Percentiles rank a stretch among this genome's conserved stretches.
These are phyloP conservation scores for Xylaria telfairii DNA, from an alignment of 495 filamentous ascomycete genomes.

Conservation along the genomic window DNA sequence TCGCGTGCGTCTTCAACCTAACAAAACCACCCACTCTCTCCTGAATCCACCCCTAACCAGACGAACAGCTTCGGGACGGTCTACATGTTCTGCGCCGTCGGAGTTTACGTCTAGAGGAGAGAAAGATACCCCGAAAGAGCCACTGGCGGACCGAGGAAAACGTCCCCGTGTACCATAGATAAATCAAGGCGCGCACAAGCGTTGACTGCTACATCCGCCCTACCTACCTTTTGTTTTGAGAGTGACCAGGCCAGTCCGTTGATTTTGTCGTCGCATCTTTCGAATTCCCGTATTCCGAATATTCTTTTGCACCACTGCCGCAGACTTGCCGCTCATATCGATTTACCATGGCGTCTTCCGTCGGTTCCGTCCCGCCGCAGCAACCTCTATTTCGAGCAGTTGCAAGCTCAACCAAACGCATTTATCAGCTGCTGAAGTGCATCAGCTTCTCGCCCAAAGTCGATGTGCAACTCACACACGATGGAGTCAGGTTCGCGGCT, in stretches of 20 bases:
- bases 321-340: background rate
- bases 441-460: conserved; percentile 82
- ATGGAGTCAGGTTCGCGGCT: conserved; percentile 84
- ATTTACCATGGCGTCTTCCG: conserved; percentile 18
- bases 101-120: conserved; percentile 86
- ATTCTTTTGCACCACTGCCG: background rate
- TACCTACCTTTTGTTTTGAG: conserved; percentile 22
- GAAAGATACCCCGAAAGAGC: conserved; percentile 49
- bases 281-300: background rate
- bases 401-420: conserved; percentile 82
- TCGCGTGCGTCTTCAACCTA: conserved; percentile 72
- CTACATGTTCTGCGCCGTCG: conserved; percentile 97
- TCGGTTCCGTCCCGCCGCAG: conserved; percentile 23
- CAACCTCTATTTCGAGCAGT: conserved; percentile 78
- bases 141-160: conserved; percentile 34
- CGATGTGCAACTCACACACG: conserved; percentile 80
- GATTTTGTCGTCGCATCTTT: background rate
- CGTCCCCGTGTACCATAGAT: conserved; percentile 51
- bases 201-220: conserved; percentile 13
- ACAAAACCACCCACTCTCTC: background rate
- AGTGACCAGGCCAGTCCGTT: conserved; percentile 9
- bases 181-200: conserved; percentile 35
- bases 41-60: conserved; percentile 23
- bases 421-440: conserved; percentile 88
- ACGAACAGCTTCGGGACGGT: conserved; percentile 85